A percentile compares a stretch with the other conserved stretches of the same genome.
Conservation (phyloP, 495 filamentous ascomycete species). For the Xylaria longipes region DNA sequence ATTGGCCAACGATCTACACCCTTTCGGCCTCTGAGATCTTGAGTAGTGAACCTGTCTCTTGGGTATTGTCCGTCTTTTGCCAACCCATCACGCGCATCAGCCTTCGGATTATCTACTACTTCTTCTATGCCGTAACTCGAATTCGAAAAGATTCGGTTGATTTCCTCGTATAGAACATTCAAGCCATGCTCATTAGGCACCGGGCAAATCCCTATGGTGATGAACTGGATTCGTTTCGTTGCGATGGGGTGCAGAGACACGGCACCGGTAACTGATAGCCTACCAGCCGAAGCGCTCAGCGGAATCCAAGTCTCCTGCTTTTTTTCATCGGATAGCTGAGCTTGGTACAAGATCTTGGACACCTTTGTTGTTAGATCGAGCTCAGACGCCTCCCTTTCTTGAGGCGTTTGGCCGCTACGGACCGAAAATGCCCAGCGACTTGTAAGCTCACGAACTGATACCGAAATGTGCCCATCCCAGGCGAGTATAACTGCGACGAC, state of each 20-base stretch:
- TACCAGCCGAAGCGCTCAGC: slow-evolving; percentile 66
- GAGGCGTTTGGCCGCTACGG: slow-evolving; percentile 18
- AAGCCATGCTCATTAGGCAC: slow-evolving; percentile 58
- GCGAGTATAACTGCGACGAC: slow-evolving; percentile 71
- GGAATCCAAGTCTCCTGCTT: slow-evolving; percentile 67
- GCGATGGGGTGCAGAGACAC: slow-evolving; percentile 74
- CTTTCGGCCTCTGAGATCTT: slow-evolving; percentile 66
- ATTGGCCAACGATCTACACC: slow-evolving; percentile 86
- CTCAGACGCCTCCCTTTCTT: slow-evolving; percentile 22
- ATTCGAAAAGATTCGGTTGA: slow-evolving; percentile 77
- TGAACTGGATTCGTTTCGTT: slow-evolving; percentile 77
- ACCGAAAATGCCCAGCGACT: slow-evolving; percentile 30
- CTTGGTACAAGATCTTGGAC: slow-evolving; percentile 67
- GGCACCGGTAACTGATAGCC: slow-evolving; percentile 67
- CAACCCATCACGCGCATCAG: slow-evolving; percentile 44
- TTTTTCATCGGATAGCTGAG: slow-evolving; percentile 61
- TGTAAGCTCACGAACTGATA: slow-evolving; percentile 53
- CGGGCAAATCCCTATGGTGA: slow-evolving; percentile 73
- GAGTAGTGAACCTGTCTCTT: slow-evolving; percentile 58
- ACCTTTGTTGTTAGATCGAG: slow-evolving; percentile 44
- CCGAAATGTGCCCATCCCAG: slow-evolving; percentile 55
- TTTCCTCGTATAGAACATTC: slow-evolving; percentile 75
- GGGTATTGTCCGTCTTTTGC: slow-evolving; percentile 51
- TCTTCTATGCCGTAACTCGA: slow-evolving; percentile 79
- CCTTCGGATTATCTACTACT: slow-evolving; percentile 42